Evolutionary conservation across 176 grass and related monocot species (phyloP).

Genomic region (Alopecurus myosuroides): DNA sequence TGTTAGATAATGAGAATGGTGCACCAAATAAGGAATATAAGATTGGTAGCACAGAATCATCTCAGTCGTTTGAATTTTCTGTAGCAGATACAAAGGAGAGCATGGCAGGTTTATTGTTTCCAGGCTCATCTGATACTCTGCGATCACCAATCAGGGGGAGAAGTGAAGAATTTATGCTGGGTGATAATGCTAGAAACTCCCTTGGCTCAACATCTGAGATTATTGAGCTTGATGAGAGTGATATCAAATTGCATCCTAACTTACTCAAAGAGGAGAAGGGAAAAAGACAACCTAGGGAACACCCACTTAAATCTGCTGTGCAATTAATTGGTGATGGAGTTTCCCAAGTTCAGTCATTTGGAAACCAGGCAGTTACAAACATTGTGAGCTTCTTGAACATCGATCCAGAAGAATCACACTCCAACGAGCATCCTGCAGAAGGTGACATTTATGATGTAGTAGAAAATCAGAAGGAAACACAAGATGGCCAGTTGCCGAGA

Average conservation of each 20-base stretch:
- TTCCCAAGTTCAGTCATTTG: slow-evolving; percentile 91
- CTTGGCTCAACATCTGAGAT: slow-evolving; percentile 64
- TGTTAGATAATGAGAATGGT: slow-evolving; percentile 37
- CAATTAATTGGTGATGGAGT: slow-evolving; percentile 97
- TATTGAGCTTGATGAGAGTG: slow-evolving; percentile 57
- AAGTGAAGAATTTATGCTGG: slow-evolving; percentile 48
- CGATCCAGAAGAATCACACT: slow-evolving; percentile 68
- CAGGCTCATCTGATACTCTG: slow-evolving; percentile 34
- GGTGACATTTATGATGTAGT: slow-evolving; percentile 35
- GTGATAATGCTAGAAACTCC: slow-evolving; percentile 55
- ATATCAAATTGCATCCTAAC: slow-evolving; percentile 37
- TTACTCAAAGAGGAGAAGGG: slow-evolving; percentile 49
- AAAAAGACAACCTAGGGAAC: slow-evolving; percentile 57
- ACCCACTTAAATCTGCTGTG: slow-evolving; percentile 89
- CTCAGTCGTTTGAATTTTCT: slow-evolving; percentile 58
- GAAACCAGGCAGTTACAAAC: slow-evolving; percentile 98
- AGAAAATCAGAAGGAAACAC: slow-evolving; percentile 45
- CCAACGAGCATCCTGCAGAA: slow-evolving; percentile 39
- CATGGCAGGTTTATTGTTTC: slow-evolving; percentile 24
- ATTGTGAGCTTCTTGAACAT: slow-evolving; percentile 98
- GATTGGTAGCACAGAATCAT: slow-evolving; percentile 35
- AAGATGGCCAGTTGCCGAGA: slow-evolving; percentile 45
- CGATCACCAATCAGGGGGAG: slow-evolving; percentile 40
- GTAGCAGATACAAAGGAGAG: slow-evolving; percentile 44
- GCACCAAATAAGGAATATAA: slow-evolving; percentile 43